Base-by-base conservation (phyloP, 306 rosid species). In the apple (Malus domestica) region DNA sequence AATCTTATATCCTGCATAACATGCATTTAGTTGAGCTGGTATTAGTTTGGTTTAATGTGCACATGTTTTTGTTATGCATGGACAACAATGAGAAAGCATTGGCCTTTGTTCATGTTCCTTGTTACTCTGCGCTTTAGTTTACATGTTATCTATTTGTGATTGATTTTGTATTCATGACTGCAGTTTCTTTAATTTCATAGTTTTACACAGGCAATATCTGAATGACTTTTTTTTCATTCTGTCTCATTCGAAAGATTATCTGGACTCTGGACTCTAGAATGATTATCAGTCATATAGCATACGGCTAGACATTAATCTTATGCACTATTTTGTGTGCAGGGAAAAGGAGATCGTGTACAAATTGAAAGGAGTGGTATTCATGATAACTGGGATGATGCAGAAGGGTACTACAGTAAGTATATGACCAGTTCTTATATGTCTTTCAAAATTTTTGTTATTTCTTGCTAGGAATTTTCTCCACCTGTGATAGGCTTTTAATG, bases 311-410 rank as follows among this genome's bases (percentile, higher is more conserved):
- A 5, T 13, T 20, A 4, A n/a, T 70, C 4, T 40, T 27, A 2
- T 32, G 38, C 29, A 20, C 25, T 10, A 32, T 22, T 20, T 15
- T 19, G 63, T 72, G 71, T 78, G 79, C 87, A 96, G 99, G 96
- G 96, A 4, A 92, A 87, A 83, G 94, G 88, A 27, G 93, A 92
- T 76, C 91, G 87, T 67, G 67, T 92, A 70, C 85, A 70, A 65
- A 73, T 96, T 80, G 99, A 96, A 76, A 96, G 87, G 86, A 89
- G 83, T 84, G 93, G 96, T 80, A 88, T 90, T 76, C 89, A 81
- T 80, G 99, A 96, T 83, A 96, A 96, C 80, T 96, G 99, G 99
- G 99, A 96, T 63, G 99, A 93, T 87, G 96, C 98, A 51, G 99
- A 96, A 85, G 99, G 99, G 11, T 96, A 96, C 86, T 96, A 96